Base-by-base conservation (phyloP, 805 yeast genomes). In the Tetrapisispora namnaoensis region DNA sequence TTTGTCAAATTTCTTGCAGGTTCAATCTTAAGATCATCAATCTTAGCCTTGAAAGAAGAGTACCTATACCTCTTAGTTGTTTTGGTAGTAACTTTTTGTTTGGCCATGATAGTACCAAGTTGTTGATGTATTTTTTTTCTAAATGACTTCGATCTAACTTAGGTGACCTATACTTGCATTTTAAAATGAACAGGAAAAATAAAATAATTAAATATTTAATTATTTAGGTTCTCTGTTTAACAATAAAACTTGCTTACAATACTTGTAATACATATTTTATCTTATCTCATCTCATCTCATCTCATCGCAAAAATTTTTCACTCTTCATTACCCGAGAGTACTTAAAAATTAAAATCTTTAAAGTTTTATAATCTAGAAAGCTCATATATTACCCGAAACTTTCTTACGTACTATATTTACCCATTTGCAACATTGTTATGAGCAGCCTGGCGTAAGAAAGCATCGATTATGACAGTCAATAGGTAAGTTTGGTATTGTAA, bases 1-100 rank as follows among this genome's bases (percentile, higher is more conserved):
- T 74, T 78, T 22, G 71, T 68, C 37, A 82, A 65, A 46, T 75
- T 75, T 51, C 76, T 70, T 22, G 75, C 69, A 0, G 97, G 87
- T 65, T 86, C 96, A 48, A 93, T 88, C 59, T 83, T 82, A 50
- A 91, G 78, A 18, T 84, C 71, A 53, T 91, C 96, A 18, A 90
- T 79, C 49, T 95, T 76, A 56, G 90, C 95, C 53, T 82, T 79
- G 63, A 91, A 93, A 1, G 96, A 86, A 39, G 79, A 69, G 61
- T 75, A 87, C 18, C 82, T 78, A 62, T 75, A 84, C 54, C 75
- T 70, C 61, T 81, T 78, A 2, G 74, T 59, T 3, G 84, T 72
- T 56, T 79, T 73, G 0, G 84, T 77, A 7, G 82, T 69, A 55
- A 71, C 74, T 48, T 64, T 70, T 39, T 63, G 66, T 51, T 61